Conservation (phyloP, 345 rosid genomes). For the Camelina laxa region DNA sequence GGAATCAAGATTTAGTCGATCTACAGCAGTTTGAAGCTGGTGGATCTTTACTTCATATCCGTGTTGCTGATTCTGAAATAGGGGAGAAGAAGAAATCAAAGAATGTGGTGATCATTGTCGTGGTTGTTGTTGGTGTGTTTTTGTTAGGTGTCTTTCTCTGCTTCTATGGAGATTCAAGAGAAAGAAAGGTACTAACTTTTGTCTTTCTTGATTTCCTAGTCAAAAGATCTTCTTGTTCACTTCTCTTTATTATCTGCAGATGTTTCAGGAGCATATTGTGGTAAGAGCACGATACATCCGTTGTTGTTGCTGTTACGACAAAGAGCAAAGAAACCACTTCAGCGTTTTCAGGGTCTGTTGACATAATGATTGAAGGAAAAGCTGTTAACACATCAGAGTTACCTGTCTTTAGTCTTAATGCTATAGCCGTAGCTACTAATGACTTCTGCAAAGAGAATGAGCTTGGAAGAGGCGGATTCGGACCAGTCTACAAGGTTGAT, state of each 20-base stretch:
- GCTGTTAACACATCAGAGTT: constrained; percentile 43
- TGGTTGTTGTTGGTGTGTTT: constrained; percentile 48
- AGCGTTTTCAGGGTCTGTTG: constrained; percentile 44
- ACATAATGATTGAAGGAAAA: constrained; percentile 48
- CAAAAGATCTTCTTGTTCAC: constrained; percentile 1
- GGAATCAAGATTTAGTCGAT: constrained; percentile 55
- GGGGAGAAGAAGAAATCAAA: constrained; percentile 47
- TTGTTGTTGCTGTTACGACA: constrained; percentile 26
- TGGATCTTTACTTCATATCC: constrained; percentile 50
- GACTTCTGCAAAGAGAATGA: constrained; percentile 42
- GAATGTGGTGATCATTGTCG: constrained; percentile 44
- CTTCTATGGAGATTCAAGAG: constrained; percentile 45
- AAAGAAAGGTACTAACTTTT: constrained; percentile 41
- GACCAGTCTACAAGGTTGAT: constrained; percentile 48
- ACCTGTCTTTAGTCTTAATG: constrained; percentile 34
- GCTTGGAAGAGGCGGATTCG: constrained; percentile 48
- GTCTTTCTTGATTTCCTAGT: not conserved
- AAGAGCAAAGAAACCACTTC: constrained; percentile 38
- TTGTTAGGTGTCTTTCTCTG: constrained; percentile 43
- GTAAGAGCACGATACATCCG: constrained; percentile 40
- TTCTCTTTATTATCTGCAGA: constrained; percentile 44
- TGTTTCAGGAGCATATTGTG: constrained; percentile 49
- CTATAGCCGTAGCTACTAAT: constrained; percentile 41
- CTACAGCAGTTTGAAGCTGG: constrained; percentile 38
- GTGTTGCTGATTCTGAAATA: constrained; percentile 48